Base-by-base conservation (phyloP, 2,329 filamentous ascomycete genomes). In the Hypocreales sp. region DNA sequence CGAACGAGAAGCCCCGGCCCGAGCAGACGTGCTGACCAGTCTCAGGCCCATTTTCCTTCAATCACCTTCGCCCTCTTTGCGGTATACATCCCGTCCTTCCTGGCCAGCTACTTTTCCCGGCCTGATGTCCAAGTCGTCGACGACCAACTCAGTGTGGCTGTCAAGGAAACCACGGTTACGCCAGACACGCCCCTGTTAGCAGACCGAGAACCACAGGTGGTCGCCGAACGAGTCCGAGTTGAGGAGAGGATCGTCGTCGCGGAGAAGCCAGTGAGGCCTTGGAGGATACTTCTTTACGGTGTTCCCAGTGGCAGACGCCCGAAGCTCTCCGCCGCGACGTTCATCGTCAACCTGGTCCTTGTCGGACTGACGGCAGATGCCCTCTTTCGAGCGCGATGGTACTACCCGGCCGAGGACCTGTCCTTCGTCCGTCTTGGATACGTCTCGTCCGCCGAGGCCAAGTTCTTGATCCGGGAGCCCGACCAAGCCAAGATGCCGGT, bases 401-500 rank as follows among this genome's bases (percentile, higher is more conserved):
- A 78, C 19, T 65, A 92, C 48, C 72, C 77, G 4, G 72, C 64
- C 15, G 58, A 80, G 16, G 74, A 92, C 37, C 58, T 93, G 8
- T 81, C 84, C 0, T 92, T 98, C 48, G 80, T 81, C 22, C 70
- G 90, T 7, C 60, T 93, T 11, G 90, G 90, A 15, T 87, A 87
- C 47, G 77, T 95, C 16, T 92, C 84, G 5, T 68, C 80, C 12
- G 69, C 64, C 0, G 77, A 77, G 30, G 90, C 84, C 14, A 84
- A 73, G 34, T 64, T 98, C 21, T 57, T 98, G 16, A 62, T 98
- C 25, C 71, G 90, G 31, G 90, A 95, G 50, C 83, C 90, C 1
- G 70, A 92, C 39, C 61, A 70, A 27, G 48, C 65, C 19, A 72
- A 79, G 40, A 67, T 92, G 46, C 84, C 86, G 0, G 54, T 93